These are phyloP conservation scores for Pythium plurisporium DNA, from an alignment of 352 stramenopile genomes.

Conservation along the genomic window DNA sequence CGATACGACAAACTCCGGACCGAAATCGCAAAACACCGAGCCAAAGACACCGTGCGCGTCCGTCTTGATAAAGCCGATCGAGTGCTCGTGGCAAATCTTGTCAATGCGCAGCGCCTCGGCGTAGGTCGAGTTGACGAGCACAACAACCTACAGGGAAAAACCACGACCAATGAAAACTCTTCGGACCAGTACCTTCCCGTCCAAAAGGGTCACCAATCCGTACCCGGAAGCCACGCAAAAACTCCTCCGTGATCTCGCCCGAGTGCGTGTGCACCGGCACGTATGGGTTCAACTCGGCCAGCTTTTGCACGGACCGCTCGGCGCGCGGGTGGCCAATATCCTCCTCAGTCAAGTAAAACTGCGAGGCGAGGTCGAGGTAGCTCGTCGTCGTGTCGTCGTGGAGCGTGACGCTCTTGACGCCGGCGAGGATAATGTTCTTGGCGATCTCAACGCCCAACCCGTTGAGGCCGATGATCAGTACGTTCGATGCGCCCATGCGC, in stretches of 20 bases:
- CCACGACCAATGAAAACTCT: no score
- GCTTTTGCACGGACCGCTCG: slow-evolving; percentile 77
- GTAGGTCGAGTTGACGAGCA: slow-evolving; percentile 80
- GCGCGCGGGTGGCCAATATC: slow-evolving; percentile 88
- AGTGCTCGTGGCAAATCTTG: slow-evolving; percentile 76
- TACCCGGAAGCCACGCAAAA: slow-evolving; percentile 69
- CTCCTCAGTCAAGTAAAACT: slow-evolving; percentile 94
- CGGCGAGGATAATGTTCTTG: slow-evolving; percentile 98
- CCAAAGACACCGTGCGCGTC: slow-evolving; percentile 93
- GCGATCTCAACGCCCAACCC: slow-evolving; percentile 96
- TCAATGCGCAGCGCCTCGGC: slow-evolving; percentile 73
- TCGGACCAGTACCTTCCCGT: no score
- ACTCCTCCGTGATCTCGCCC: slow-evolving; percentile 65
- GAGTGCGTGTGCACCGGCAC: slow-evolving; percentile 78
- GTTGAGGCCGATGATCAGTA: slow-evolving; percentile 94
- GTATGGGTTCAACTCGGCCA: slow-evolving; percentile 98
- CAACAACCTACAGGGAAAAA: slow-evolving; percentile 48
- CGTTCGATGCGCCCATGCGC: slow-evolving; percentile 93
- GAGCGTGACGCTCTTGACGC: slow-evolving; percentile 94
- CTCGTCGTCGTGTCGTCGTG: slow-evolving; percentile 87
- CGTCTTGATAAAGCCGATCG: slow-evolving; percentile 91
- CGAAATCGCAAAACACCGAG: slow-evolving; percentile 98
- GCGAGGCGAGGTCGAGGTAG: slow-evolving; percentile 89
- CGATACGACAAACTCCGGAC: slow-evolving; percentile 90
- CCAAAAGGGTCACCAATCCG: no score